These are phyloP conservation scores for Podaxis sp. DNA, from an alignment of 768 basidiomycete genomes.

Conservation along the genomic window DNA sequence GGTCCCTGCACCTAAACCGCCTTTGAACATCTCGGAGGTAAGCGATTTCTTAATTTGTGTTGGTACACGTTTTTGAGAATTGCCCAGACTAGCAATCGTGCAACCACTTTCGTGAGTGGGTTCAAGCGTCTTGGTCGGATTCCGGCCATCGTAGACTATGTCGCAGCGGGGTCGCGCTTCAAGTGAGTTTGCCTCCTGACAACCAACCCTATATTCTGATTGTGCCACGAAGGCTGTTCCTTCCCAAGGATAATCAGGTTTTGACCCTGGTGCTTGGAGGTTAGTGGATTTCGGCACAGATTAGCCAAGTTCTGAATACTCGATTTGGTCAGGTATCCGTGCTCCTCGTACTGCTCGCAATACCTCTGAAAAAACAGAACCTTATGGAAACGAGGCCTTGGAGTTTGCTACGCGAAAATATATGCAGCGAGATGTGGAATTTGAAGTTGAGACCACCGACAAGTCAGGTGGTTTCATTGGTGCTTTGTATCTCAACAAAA, in stretches of 20 bases:
- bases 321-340: constrained; percentile 64
- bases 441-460: constrained; percentile 87
- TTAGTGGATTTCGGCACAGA: constrained; percentile 26
- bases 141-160: constrained; percentile 88
- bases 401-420: constrained; percentile 78
- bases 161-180: constrained; percentile 93
- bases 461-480: constrained; percentile 97
- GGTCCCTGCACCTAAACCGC: constrained; percentile 69
- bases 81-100: constrained; percentile 63
- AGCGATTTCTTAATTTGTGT: background rate
- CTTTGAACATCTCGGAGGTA: constrained; percentile 93
- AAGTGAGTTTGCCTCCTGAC: constrained; percentile 52
- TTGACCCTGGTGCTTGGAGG: constrained; percentile 91
- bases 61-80: constrained; percentile 3
- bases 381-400: constrained; percentile 80
- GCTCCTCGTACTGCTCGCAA: constrained; percentile 86
- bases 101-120: constrained; percentile 82
- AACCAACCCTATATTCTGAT: background rate
- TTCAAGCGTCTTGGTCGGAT: constrained; percentile 90
- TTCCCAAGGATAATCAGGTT: constrained; percentile 91
- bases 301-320: background rate
- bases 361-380: constrained; percentile 82
- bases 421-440: constrained; percentile 95
- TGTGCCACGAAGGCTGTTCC: constrained; percentile 54
- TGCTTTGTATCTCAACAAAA: constrained; percentile 79